phyloP scores from a whole-genome alignment of 2,329 filamentous ascomycete species.

The Neonectria punicea region DNA sequence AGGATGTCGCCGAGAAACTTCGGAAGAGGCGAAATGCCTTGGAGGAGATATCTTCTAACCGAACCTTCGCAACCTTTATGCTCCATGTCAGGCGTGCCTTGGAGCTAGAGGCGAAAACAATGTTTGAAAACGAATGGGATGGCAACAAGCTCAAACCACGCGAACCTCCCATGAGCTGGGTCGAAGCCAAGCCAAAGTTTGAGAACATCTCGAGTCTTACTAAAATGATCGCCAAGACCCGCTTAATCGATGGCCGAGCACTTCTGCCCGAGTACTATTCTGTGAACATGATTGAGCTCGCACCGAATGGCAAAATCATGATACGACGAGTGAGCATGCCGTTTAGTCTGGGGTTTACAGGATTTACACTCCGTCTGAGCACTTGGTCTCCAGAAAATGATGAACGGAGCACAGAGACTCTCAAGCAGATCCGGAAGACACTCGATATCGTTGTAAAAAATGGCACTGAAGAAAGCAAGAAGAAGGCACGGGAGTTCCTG shows the following conservation, averaged over 20 bases:
- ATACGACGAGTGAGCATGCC: conserved; percentile 25
- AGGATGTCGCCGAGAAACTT: conserved; percentile 22
- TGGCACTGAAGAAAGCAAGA: conserved; percentile 15
- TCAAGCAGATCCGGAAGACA: conserved; percentile 23
- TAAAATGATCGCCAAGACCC: conserved; percentile 33
- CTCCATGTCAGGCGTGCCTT: conserved; percentile 9
- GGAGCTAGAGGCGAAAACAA: conserved; percentile 29
- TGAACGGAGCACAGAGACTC: conserved; percentile 13
- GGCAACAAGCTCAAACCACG: conserved; percentile 5
- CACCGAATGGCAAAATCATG: conserved; percentile 28
- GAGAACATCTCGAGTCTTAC: conserved; percentile 9
- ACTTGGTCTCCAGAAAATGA: conserved; percentile 28
- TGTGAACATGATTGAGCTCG: conserved; percentile 30
- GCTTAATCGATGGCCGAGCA: conserved; percentile 29
- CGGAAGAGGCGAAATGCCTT: conserved; percentile 16
- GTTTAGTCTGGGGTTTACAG: conserved; percentile 8
- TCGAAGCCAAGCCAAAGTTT: conserved; percentile 13
- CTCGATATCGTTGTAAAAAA: conserved; percentile 2
- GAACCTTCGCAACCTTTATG: neutral
- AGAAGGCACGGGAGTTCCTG: conserved; percentile 8
- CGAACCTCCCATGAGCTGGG: conserved; percentile 26
- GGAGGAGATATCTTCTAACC: neutral
- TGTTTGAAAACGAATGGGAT: conserved; percentile 35
- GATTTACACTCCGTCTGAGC: conserved; percentile 30
- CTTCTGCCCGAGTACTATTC: conserved; percentile 34